Conservation (phyloP, 495 filamentous ascomycete genomes). For the Tuber microsphaerosporum region DNA sequence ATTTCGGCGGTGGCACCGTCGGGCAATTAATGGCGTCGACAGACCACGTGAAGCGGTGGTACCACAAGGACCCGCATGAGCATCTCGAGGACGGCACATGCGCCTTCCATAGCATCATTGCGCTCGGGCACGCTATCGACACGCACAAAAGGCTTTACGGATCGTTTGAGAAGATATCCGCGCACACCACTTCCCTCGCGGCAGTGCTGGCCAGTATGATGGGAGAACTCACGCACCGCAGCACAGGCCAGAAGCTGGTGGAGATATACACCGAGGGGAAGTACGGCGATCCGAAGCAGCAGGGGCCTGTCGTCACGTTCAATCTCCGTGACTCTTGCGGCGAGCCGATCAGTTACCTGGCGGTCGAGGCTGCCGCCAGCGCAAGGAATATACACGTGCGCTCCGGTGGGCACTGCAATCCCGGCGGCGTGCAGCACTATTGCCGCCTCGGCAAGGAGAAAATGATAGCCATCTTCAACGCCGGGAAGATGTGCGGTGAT, state of each 20-base stretch:
- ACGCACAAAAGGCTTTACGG: constrained; percentile 57
- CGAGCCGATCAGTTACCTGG: constrained; percentile 51
- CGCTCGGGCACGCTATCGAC: constrained; percentile 62
- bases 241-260: constrained; percentile 53
- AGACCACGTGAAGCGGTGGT: constrained; percentile 60
- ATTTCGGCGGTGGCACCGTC: constrained; percentile 74
- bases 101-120: constrained; percentile 70
- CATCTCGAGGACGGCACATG: constrained; percentile 70
- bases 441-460: constrained; percentile 23
- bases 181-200: constrained; percentile 56
- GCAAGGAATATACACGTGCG: constrained; percentile 59
- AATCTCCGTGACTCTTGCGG: constrained; percentile 56
- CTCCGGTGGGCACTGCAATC: constrained; percentile 61
- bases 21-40: constrained; percentile 56
- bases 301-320: constrained; percentile 67
- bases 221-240: constrained; percentile 49
- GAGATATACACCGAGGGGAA: constrained; percentile 54
- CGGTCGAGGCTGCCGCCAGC: constrained; percentile 59
- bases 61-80: constrained; percentile 52
- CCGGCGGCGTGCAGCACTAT: constrained; percentile 48
- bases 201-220: constrained; percentile 51
- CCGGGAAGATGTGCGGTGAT: constrained; percentile 52
- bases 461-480: constrained; percentile 25
- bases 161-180: constrained; percentile 56
- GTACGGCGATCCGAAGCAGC: constrained; percentile 54